Base-by-base conservation (phyloP, 345 rosid genomes). In the Triadica sebifera region DNA sequence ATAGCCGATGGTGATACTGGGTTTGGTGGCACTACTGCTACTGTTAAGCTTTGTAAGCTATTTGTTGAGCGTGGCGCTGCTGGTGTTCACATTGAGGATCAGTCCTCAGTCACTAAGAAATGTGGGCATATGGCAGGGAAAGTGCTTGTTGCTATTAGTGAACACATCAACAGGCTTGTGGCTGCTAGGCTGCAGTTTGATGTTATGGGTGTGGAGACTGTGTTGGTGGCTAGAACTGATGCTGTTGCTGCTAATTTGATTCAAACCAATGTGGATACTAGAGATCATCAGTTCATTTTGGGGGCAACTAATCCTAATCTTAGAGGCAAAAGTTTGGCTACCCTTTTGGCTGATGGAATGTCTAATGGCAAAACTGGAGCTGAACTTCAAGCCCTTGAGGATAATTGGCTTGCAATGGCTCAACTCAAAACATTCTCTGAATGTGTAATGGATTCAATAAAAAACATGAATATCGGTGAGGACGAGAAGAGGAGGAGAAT, bases 71-170 rank as follows among this genome's bases (percentile, higher is more conserved):
- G 95, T 12, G 98, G 96, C 0, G 97, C 98, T 4, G 99, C 96
- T 6, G 98, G 96, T 4, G 98, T 96, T 41, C 98, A 93, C 78
- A 85, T 96, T 38, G 98, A 96, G 81, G 99, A 96, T 70, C 97
- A 96, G 84, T 90, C 95, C 4, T 96, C 99, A 2, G 90, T 91
- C 34, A 93, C 98, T 71, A 96, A 96, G 77, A 91, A 93, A 82
- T 93, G 98, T 9, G 97, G 97, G 50, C 98, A 96, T 82, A 91
- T 93, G 98, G 97, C 98, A 4, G 97, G 97, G 16, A 96, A 93
- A 77, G 98, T 96, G 47, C 93, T 96, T 4, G 99, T 96, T 56
- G 92, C 98, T 0, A 85, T 93, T 25, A 91, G 90, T 52, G 99
- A 93, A 72, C 98, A 96, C 75, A 89, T 93, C 58, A 93, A 93